Evolutionary conservation across 139 green algal species (phyloP), one percentile per base, ranked within the genome.

Genomic region (Ettlia oleoabundans): DNA sequence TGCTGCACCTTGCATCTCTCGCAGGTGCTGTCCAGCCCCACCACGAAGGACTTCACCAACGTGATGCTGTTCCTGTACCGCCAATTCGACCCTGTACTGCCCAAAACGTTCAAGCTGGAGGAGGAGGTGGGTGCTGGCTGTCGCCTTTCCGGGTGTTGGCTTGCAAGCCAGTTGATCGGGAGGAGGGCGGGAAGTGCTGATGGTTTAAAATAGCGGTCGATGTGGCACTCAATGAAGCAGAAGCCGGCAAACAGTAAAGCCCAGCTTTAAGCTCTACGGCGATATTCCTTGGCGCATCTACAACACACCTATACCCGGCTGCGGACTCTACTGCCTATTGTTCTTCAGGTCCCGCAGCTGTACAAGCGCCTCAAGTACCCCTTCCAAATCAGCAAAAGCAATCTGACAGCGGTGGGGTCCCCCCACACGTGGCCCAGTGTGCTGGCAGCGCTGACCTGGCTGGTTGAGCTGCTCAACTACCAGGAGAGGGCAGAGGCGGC

Each of bases 321-420:
- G n/a, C n/a, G n/a, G n/a, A n/a, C n/a, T n/a, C n/a, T n/a, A n/a
- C n/a, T n/a, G n/a, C n/a, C n/a, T 15, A 24, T 58, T 58, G 47
- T 58, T 24, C 35, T 53, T 51, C 73, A 97, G 66, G 92, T 97
- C 10, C 95, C 95, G 5, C 66, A 87, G 32, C 85, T 98, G 41
- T 98, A 97, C 89, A 98, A 98, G 89, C 91, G 94, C 37, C 88
- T 98, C 28, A 88, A 91, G 53, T 98, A 98, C 85, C 96, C 96
- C 9, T 98, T 98, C 78, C 86, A 90, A 47, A 96, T 98, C 87
- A 93, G 80, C 87, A 98, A 98, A 81, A 93, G 80, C 47, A 93
- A 93, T 28, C 85, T 98, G 66, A 96, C 94, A 71, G 93, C 96
- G 1, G 95, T 98, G 2, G 96, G 96, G 73, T 94, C 85, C 77